phyloP scores from a whole-genome alignment of 768 basidiomycete genomes.

The Dentipellis sp. region DNA sequence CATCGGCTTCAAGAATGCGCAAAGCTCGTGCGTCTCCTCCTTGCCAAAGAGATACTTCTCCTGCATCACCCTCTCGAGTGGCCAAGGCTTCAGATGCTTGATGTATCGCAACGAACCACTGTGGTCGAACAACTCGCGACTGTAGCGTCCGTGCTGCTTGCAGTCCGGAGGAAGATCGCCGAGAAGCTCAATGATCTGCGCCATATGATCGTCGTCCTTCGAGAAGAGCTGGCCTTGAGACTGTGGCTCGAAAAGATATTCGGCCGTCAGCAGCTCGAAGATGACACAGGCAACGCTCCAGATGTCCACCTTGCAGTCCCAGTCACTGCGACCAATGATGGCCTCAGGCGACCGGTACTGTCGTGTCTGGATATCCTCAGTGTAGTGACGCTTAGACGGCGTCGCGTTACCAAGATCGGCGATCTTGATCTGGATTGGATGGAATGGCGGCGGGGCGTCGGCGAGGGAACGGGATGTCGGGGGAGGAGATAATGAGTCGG shows the following conservation, averaged over 20 bases:
- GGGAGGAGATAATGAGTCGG: background rate
- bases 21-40: conserved; percentile 47
- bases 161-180: conserved; percentile 67
- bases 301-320: conserved; percentile 80
- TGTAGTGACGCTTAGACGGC: conserved; percentile 82
- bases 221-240: conserved; percentile 73
- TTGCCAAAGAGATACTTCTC: conserved; percentile 80
- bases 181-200: conserved; percentile 87
- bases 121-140: conserved; percentile 72
- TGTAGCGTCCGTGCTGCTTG: conserved; percentile 80
- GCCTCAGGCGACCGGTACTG: conserved; percentile 95
- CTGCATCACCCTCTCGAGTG: conserved; percentile 72
- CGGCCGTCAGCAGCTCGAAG: conserved; percentile 86
- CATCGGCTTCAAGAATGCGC: conserved; percentile 70
- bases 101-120: conserved; percentile 67
- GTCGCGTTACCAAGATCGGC: conserved; percentile 94
- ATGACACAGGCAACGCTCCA: conserved; percentile 90
- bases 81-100: conserved; percentile 68
- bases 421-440: conserved; percentile 77
- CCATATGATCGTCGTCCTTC: conserved; percentile 95
- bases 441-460: background rate
- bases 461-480: background rate
- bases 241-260: conserved; percentile 88
- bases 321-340: conserved; percentile 78
- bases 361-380: conserved; percentile 94